Evolutionary conservation across 2,329 filamentous ascomycete species (phyloP).

Genomic region (Purpureocillium takamizusanense): DNA sequence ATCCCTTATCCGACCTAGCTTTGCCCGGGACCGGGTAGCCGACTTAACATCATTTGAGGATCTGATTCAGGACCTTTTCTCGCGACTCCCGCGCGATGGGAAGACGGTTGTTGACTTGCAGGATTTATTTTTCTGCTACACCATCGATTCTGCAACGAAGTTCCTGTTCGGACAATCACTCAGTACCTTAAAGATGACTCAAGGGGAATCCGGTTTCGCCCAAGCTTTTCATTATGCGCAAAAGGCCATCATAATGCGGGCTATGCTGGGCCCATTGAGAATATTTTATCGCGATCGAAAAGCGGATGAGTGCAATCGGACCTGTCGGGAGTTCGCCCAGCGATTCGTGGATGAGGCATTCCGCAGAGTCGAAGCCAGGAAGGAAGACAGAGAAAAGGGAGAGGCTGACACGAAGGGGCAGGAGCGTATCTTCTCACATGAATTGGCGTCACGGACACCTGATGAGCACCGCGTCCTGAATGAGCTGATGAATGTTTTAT

Average conservation of each 20-base stretch:
- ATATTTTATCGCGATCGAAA: constrained; percentile 10
- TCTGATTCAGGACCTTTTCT: constrained; percentile 23
- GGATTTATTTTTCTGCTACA: constrained; percentile 45
- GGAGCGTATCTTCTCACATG: constrained; percentile 15
- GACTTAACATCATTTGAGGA: constrained; percentile 12
- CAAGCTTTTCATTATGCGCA: constrained; percentile 23
- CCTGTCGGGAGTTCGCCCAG: constrained; percentile 6
- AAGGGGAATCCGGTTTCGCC: constrained; percentile 14
- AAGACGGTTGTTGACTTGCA: constrained; percentile 32
- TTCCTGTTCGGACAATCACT: constrained; percentile 46
- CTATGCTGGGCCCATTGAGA: constrained; percentile 8
- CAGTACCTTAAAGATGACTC: constrained; percentile 7
- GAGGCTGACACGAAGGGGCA: not conserved
- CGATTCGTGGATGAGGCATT: constrained; percentile 7
- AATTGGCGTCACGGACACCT: constrained; percentile 7
- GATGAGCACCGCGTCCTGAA: constrained; percentile 8
- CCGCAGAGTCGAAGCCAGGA: constrained; percentile 2
- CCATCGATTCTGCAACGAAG: constrained; percentile 44
- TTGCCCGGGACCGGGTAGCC: constrained; percentile 14
- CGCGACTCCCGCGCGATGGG: constrained; percentile 8
- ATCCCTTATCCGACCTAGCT: constrained; percentile 18
- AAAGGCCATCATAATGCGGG: constrained; percentile 3
- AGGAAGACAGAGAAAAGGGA: not conserved
- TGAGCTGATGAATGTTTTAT: constrained; percentile 20
- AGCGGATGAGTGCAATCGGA: constrained; percentile 1